These are phyloP conservation scores for Daldinia eschscholtzii DNA, from an alignment of 2,329 filamentous ascomycete genomes.

Conservation along the genomic window DNA sequence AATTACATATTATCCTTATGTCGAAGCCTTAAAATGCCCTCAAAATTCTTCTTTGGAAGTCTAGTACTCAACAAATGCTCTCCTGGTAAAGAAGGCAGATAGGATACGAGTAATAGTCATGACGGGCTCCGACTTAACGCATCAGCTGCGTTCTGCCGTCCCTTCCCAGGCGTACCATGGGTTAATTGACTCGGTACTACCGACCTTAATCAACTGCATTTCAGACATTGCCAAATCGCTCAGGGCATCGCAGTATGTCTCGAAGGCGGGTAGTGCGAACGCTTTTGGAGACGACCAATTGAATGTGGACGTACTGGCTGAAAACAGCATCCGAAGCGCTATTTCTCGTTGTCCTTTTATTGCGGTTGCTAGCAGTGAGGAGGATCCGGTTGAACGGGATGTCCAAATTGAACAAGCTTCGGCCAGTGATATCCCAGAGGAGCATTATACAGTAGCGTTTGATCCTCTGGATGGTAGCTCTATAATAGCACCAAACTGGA, in stretches of 20 bases:
- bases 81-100: too few species aligned
- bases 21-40: slow-evolving; percentile 13
- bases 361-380: slow-evolving; percentile 69
- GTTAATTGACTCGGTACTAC: slow-evolving; percentile 62
- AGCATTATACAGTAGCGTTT: slow-evolving; percentile 71
- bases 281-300: slow-evolving; percentile 71
- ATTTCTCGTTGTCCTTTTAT: slow-evolving; percentile 61
- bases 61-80: neutral
- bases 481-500: slow-evolving; percentile 70
- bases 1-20: slow-evolving; percentile 16
- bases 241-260: slow-evolving; percentile 60
- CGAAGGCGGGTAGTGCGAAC: slow-evolving; percentile 64
- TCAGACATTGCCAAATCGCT: slow-evolving; percentile 60
- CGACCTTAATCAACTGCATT: slow-evolving; percentile 61
- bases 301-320: slow-evolving; percentile 68
- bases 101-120: slow-evolving; percentile 2
- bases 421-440: slow-evolving; percentile 39
- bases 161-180: slow-evolving; percentile 37
- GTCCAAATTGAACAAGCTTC: slow-evolving; percentile 38
- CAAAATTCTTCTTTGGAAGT: too few species aligned
- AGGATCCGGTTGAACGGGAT: slow-evolving; percentile 67
- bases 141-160: slow-evolving; percentile 29
- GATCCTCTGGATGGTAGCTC: slow-evolving; percentile 74
- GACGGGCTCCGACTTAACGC: slow-evolving; percentile 11
- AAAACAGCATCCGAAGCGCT: slow-evolving; percentile 61